Evolutionary conservation across 495 filamentous ascomycete species (phyloP).

Genomic region (Extremus antarcticus): DNA sequence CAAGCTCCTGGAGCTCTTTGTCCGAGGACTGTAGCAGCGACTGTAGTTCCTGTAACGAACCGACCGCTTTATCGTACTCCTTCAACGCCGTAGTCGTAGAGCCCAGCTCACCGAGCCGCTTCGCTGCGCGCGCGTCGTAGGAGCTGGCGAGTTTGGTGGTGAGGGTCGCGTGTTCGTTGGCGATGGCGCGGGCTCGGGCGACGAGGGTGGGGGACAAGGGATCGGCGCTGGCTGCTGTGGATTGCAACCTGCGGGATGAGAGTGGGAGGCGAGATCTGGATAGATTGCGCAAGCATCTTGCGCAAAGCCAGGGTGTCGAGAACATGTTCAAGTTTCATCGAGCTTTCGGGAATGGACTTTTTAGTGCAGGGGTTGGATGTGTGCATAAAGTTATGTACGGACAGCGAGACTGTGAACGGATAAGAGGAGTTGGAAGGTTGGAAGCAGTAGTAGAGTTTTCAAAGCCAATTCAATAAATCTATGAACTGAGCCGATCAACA

Average conservation of each 20-base stretch:
- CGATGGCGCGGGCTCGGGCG: slow-evolving; percentile 50
- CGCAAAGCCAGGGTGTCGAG: slow-evolving; percentile 26
- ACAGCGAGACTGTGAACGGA: no score
- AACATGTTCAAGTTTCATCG: slow-evolving; percentile 15
- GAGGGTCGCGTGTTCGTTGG: slow-evolving; percentile 55
- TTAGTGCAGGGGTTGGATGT: background rate
- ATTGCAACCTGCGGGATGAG: background rate
- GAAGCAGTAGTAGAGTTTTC: no score
- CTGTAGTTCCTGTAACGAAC: slow-evolving; percentile 27
- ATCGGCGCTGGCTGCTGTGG: slow-evolving; percentile 8
- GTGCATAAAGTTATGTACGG: background rate
- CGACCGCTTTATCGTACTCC: slow-evolving; percentile 53
- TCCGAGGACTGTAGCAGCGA: slow-evolving; percentile 38
- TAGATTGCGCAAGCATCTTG: slow-evolving; percentile 21
- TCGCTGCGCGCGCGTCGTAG: slow-evolving; percentile 65
- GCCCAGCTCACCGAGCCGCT: slow-evolving; percentile 65
- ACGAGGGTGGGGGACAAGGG: slow-evolving; percentile 50
- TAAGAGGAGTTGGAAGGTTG: no score
- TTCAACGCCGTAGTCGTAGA: slow-evolving; percentile 56
- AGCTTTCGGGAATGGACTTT: background rate
- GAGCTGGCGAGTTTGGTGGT: slow-evolving; percentile 43
- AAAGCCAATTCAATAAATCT: no score
- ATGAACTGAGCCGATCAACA: no score
- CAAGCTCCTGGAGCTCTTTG: slow-evolving; percentile 53
- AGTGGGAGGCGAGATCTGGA: background rate